Conservation (phyloP, 805 yeast genomes). For the Schwanniomyces vanrijiae region DNA sequence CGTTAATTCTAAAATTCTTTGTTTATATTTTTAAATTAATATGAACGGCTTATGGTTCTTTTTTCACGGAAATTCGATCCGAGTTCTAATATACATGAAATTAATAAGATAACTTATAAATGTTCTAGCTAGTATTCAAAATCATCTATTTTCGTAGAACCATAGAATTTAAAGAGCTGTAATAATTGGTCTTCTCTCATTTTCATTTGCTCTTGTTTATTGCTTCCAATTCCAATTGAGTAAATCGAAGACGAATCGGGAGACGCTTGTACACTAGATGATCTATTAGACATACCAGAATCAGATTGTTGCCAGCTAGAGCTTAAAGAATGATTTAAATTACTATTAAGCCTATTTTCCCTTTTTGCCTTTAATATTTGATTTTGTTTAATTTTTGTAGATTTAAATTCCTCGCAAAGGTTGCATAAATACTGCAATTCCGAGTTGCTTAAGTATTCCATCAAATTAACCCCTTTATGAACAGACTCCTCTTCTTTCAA, state of each 20-base stretch:
- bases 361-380: neutral
- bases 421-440: slow-evolving; percentile 36
- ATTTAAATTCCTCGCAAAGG: slow-evolving; percentile 39
- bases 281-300: neutral
- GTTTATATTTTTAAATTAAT: neutral
- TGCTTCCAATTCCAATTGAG: neutral
- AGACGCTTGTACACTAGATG: neutral
- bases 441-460: slow-evolving; percentile 34
- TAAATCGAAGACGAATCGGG: neutral
- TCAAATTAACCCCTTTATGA: slow-evolving; percentile 39
- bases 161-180: neutral
- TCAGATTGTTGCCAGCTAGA: neutral
- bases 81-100: neutral
- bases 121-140: neutral
- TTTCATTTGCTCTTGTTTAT: neutral
- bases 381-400: slow-evolving; percentile 32
- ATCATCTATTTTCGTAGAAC: neutral
- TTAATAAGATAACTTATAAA: neutral
- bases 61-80: neutral
- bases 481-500: slow-evolving; percentile 23
- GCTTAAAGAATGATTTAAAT: neutral
- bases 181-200: neutral
- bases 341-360: neutral
- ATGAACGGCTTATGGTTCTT: neutral
- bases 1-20: neutral